Evolutionary conservation across 768 basidiomycete genomes (phyloP), one percentile per base, ranked within the genome.

Genomic region (Kwoniella shandongensis): DNA sequence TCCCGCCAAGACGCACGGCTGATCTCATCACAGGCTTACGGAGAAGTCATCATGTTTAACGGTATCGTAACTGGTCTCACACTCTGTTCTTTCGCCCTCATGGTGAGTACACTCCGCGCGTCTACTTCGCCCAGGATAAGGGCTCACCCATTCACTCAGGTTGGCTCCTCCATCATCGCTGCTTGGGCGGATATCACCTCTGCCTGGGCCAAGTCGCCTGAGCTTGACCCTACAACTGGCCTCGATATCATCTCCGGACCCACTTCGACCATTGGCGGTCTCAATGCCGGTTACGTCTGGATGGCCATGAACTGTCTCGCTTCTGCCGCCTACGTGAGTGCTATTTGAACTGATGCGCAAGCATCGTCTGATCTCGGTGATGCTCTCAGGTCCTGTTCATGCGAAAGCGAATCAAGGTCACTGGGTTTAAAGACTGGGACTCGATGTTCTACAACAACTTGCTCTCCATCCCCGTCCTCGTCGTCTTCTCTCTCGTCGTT

Each of bases 381-480:
- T 18, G n/a, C 12, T 26, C 27, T 17, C 65, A 94, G 91, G 90
- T 96, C 40, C 82, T 99, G 49, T 81, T 89, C 40, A 98, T 98
- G 96, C 85, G 96, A 54, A 97, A 94, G 76, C 83, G 87, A 59
- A 98, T 99, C 81, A 97, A 97, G 79, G 74, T 81, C 40, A 97
- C 91, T 20, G 90, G 90, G n/a, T 97, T 98, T 79, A 86, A 91
- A 50, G 94, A 99, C 71, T 96, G 92, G 93, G 94, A 97, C 72
- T 87, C 93, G 13, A 97, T 97, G 92, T 94, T 91, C 79, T 98
- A 98, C 81, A 96, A 94, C 80, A 99, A 98, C 76, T 76, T 97
- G 44, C 80, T 98, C 51, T 94, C 91, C 26, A 93, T 98, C 65
- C 96, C 96, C 7, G 85, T 97, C 39, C 80, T 99, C 44, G 81